Evolutionary conservation across 306 rosid genomes (phyloP), one percentile per base, ranked within the genome.

Genomic region (Nissolia schottii): DNA sequence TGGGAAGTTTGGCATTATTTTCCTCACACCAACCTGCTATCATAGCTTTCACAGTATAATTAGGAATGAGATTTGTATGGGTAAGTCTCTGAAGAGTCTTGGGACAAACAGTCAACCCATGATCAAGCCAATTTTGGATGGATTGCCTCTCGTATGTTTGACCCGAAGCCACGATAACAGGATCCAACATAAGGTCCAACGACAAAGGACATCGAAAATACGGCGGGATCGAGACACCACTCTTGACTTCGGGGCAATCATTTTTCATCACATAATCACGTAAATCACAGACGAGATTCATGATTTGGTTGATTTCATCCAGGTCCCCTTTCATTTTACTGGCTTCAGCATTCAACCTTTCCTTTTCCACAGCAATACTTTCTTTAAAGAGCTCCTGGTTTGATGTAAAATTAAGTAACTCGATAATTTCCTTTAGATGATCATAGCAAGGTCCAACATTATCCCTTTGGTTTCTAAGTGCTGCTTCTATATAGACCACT

Each of bases 111-210:
- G 72, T 82, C 53, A 94, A 76, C 25, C 96, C 97, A 55, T 82
- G 76, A 80, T 89, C 95, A 58, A 94, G 87, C 98, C 97, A 94
- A 64, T 73, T 89, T 65, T 91, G 94, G 65, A 94, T 87, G 57
- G 97, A 86, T 16, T 76, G 64, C 74, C 97, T 85, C 73, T 89
- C 91, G 15, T 83, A 94, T 51, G 98, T 94, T 79, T 94, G 98
- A 72, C 98, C 97, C 3, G 97, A 94, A 77, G 98, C 96, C 81
- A 94, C 85, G 27, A 89, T 94, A 50, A 91, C 98, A 27, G 98
- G 97, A 83, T 94, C 97, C 71, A 76, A 63, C 95, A 94, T 91
- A 70, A 94, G 88, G 59, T 94, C 95, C 64, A 87, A 70, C 7
- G 98, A 94, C 74, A 94, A 72, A 45, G 98, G 95, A 66, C 98